phyloP scores from a whole-genome alignment of 2,329 filamentous ascomycete genomes.

The Rhinocladiella similis region DNA sequence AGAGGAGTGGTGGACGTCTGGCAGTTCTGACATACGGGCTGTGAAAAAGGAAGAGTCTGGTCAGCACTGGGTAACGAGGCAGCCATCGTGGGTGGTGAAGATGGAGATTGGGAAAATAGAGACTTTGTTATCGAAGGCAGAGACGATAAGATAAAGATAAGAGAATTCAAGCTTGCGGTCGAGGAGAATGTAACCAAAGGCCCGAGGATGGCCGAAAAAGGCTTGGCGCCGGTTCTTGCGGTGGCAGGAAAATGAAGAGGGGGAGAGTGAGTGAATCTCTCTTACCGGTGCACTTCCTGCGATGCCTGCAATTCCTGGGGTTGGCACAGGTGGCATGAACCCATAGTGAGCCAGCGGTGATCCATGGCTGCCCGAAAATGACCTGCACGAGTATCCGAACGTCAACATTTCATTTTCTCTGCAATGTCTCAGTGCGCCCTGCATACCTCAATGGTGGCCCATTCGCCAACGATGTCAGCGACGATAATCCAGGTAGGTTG shows the following conservation, averaged over 20 bases:
- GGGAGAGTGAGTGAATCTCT: slow-evolving; percentile 26
- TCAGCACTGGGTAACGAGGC: slow-evolving; percentile 46
- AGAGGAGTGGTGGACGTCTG: slow-evolving; percentile 91
- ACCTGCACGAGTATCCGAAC: slow-evolving; percentile 15
- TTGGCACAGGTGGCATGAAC: slow-evolving; percentile 25
- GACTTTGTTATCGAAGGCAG: slow-evolving; percentile 10
- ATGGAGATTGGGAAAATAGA: not conserved
- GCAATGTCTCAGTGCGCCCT: slow-evolving; percentile 19
- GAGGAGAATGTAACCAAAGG: not conserved
- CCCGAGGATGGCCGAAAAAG: not conserved
- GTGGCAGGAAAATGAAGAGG: slow-evolving; percentile 29
- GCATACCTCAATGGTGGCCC: slow-evolving; percentile 55
- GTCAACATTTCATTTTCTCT: no score
- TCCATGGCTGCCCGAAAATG: slow-evolving; percentile 64
- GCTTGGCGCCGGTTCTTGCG: slow-evolving; percentile 1
- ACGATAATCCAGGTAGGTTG: slow-evolving; percentile 58
- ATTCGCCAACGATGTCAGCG: slow-evolving; percentile 59
- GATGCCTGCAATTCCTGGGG: slow-evolving; percentile 30
- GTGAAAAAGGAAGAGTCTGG: slow-evolving; percentile 60
- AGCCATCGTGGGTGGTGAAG: slow-evolving; percentile 38
- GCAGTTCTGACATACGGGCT: slow-evolving; percentile 97
- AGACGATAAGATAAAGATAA: slow-evolving; percentile 13
- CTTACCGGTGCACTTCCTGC: slow-evolving; percentile 40
- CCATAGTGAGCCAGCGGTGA: slow-evolving; percentile 53
- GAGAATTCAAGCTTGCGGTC: not conserved